Evolutionary conservation across 2,329 filamentous ascomycete species (phyloP).

Genomic region (Nemania diffusa): DNA sequence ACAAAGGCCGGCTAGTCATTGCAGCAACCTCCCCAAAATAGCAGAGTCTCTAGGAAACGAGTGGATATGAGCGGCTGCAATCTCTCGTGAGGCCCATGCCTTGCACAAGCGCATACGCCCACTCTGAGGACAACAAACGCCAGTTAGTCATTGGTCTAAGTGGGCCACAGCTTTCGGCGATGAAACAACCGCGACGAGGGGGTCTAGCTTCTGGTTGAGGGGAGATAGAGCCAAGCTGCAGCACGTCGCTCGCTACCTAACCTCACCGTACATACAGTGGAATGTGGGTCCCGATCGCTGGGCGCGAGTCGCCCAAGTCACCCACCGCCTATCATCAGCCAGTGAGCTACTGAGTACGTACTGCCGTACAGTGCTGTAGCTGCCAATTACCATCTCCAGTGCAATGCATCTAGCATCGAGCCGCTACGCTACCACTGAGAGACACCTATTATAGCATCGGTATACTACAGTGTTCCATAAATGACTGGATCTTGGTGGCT

Average conservation of each 20-base stretch:
- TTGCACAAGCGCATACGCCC: conserved; percentile 44
- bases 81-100: conserved; percentile 39
- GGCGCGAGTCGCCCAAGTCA: conserved; percentile 33
- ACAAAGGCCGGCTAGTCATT: conserved; percentile 39
- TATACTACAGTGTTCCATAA: conserved; percentile 9
- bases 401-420: conserved; percentile 15
- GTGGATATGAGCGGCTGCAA: conserved; percentile 44
- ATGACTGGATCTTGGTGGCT: conserved; percentile 24
- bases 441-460: conserved; percentile 25
- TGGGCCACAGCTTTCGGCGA: conserved; percentile 40
- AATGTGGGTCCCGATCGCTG: conserved; percentile 22
- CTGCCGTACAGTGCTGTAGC: neutral
- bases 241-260: conserved; percentile 15
- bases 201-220: conserved; percentile 25
- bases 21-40: conserved; percentile 43
- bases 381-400: conserved; percentile 8
- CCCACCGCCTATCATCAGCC: conserved; percentile 19
- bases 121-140: conserved; percentile 41
- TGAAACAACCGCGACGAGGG: conserved; percentile 49
- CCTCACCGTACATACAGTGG: neutral
- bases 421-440: conserved; percentile 28
- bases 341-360: conserved; percentile 8
- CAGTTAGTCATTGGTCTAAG: conserved; percentile 44
- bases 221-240: conserved; percentile 35
- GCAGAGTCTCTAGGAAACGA: conserved; percentile 40